Base-by-base conservation (phyloP, 2,329 filamentous ascomycete genomes). In the Zasmidium citrigriseum region DNA sequence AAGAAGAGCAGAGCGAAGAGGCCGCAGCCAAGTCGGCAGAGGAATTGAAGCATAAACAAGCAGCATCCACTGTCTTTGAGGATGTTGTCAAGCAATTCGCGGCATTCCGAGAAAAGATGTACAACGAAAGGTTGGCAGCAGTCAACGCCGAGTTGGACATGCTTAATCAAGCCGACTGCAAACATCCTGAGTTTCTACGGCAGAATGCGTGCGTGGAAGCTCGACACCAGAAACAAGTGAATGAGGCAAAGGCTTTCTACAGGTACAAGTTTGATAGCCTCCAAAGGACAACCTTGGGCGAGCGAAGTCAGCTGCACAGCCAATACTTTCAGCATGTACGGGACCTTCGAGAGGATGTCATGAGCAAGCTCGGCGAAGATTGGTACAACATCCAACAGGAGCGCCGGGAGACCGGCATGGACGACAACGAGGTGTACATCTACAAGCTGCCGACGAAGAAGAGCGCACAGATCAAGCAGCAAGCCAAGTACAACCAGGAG, bases 341-440 rank as follows among this genome's bases (percentile, higher is more conserved):
- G 55, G 90, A 96, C 70, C 84, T 89, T 64, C 86, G 95, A 60
- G 93, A 98, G 73, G 83, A 83, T 55, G 85, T 89, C 47, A 81
- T 98, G 25, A 89, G 93, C 62, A 82, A 88, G 58, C 86, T 96
- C 58, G 93, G 95, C 69, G 87, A 91, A 73, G 88, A 95, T 65
- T 96, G 93, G 83, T 96, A 96, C 75, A 89, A 93, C 66, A 90
- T 98, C 57, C 93, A 98, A 73, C 88, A 90, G 65, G 91, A 96
- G 70, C 86, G 95, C 58, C 87, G 93, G 68, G 89, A 88, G 68
- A 83, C 85, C 62, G 89, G 91, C 61, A 89, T 90, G 68, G 88
- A 89, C 60, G 85, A 93, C 64, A 86, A 93, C 64, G 87, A 90
- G 44, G 90, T 95, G 67, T 96, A 90, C 71, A 87, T 89, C 57